Evolutionary conservation across 805 yeast species (phyloP).

Genomic region (Wickerhamiella nectarea): DNA sequence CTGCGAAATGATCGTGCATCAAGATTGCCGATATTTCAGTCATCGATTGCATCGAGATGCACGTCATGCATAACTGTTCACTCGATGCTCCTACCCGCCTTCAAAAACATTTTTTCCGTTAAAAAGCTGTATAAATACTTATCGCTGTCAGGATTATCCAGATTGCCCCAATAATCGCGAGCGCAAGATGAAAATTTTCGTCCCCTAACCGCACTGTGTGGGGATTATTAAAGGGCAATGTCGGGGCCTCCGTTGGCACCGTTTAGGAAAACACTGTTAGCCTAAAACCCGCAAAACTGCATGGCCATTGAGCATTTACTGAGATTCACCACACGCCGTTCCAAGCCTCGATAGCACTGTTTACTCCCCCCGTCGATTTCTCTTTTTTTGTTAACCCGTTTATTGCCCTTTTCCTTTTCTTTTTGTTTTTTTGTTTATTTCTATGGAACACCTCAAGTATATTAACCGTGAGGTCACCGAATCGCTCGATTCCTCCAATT

Average conservation of each 20-base stretch:
- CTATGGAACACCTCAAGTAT: constrained; percentile 25
- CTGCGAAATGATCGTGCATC: too few species aligned
- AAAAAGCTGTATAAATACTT: too few species aligned
- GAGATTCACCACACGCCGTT: constrained; percentile 15
- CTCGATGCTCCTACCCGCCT: too few species aligned
- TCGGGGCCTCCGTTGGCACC: background rate
- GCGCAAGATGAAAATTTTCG: constrained; percentile 2
- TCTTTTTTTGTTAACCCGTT: constrained; percentile 12
- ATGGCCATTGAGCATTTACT: constrained; percentile 16
- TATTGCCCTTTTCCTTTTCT: constrained; percentile 9
- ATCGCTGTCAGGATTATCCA: background rate
- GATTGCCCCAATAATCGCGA: background rate
- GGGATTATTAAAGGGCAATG: constrained; percentile 3
- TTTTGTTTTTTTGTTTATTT: background rate
- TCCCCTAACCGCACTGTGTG: background rate
- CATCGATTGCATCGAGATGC: too few species aligned
- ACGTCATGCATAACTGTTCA: too few species aligned
- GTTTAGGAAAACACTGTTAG: constrained; percentile 2
- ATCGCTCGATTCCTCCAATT: constrained; percentile 72
- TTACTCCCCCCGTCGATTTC: constrained; percentile 6
- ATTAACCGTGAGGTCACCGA: constrained; percentile 72
- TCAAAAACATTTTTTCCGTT: too few species aligned
- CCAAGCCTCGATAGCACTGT: constrained; percentile 18
- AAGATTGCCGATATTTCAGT: too few species aligned
- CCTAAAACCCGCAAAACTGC: constrained; percentile 5